Evolutionary conservation across 495 filamentous ascomycete species (phyloP), one percentile per base, ranked within the genome.

Genomic region (Aspergillus ostianus): DNA sequence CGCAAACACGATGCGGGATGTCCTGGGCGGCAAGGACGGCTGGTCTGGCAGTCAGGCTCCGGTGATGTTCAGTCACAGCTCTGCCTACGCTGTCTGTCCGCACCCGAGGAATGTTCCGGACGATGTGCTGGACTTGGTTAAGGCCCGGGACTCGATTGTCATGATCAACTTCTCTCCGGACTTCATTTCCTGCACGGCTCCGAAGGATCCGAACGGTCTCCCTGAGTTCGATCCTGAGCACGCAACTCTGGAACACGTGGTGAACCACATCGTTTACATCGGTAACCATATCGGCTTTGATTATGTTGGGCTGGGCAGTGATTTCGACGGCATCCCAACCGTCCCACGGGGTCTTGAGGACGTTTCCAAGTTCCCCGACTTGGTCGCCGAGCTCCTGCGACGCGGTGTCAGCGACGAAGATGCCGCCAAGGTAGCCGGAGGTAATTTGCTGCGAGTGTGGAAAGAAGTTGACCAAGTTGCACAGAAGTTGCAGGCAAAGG

Each of bases 391-490:
- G 71, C 69, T 93, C 53, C 72, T 94, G 57, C 72, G 69, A 45
- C 80, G 84, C 19, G 90, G 89, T 2, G 75, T 93, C 21, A 87
- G 80, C 17, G 87, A 92, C 60, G 69, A 74, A 48, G 85, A 94
- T 63, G 87, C 81, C 2, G 76, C 68, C 21, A 87, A 88, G 65
- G 75, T 94, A 1, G 87, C 82, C 0, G 90, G 90, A 0, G 86
- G 83, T 0, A 94, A 94, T 67, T 55, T 93, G 1, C 68, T 94
- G 30, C 81, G 90, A 23, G 90, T 94, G 36, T 92, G 90, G 90
- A 75, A 67, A 53, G 83, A 84, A n/a, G 88, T 85, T 9, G 90
- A 92, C 55, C 71, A 67, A 47, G 85, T 90, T 27, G 86, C 87
- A n/a, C 66, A 69, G 41, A 64, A 84, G 71, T 75, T 93, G 80